Conservation (phyloP, 2,329 filamentous ascomycete genomes). For the Colletotrichum chlorophyti region DNA sequence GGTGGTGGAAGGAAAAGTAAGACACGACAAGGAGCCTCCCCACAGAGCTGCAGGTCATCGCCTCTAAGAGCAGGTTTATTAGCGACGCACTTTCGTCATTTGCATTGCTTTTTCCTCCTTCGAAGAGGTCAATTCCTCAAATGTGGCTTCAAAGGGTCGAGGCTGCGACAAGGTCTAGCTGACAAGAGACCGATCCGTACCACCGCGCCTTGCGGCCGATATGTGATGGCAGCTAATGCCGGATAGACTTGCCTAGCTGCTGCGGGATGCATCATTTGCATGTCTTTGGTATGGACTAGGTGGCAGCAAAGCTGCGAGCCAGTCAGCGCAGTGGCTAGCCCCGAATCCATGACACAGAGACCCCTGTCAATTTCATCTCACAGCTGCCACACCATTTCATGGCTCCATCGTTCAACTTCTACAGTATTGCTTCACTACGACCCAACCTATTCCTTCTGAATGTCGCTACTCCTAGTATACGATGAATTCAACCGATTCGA, state of each 20-base stretch:
- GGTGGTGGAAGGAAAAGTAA: slow-evolving; percentile 29
- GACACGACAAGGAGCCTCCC: slow-evolving; percentile 12
- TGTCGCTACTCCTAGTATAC: too few relatives aligned
- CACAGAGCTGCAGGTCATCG: slow-evolving; percentile 28
- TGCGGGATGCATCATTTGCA: slow-evolving; percentile 30
- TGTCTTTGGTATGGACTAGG: slow-evolving; percentile 23
- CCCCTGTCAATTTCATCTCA: slow-evolving; percentile 24
- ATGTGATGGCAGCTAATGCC: slow-evolving; percentile 29
- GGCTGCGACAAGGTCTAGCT: slow-evolving; percentile 24
- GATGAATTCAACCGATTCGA: too few relatives aligned
- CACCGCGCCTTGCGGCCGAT: slow-evolving; percentile 27
- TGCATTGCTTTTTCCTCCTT: slow-evolving; percentile 17
- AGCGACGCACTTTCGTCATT: slow-evolving; percentile 25
- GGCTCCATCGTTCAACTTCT: slow-evolving; percentile 16
- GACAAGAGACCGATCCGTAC: slow-evolving; percentile 26
- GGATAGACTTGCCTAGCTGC: slow-evolving; percentile 29
- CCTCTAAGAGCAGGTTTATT: slow-evolving; percentile 25
- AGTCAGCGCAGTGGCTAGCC: slow-evolving; percentile 27
- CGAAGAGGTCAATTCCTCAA: slow-evolving; percentile 7
- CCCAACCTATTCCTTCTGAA: too few relatives aligned
- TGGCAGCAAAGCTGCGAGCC: slow-evolving; percentile 27
- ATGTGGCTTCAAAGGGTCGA: slow-evolving; percentile 9
- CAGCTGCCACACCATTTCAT: slow-evolving; percentile 29
- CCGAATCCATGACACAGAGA: slow-evolving; percentile 24
- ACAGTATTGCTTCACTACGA: too few relatives aligned